Evolutionary conservation across 140 eudicot species (phyloP).

Genomic region (Stevia rebaudiana): DNA sequence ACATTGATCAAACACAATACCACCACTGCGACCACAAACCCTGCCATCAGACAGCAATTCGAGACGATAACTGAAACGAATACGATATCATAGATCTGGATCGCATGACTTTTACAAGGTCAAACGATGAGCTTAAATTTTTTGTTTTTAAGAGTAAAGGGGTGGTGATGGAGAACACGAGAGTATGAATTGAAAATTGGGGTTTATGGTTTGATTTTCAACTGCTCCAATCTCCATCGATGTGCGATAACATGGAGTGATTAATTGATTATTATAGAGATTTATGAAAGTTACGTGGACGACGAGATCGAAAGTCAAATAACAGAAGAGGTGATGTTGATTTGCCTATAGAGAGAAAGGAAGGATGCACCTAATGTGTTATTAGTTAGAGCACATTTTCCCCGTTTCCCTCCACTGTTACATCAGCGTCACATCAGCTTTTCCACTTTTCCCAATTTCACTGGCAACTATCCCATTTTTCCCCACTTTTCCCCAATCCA

Average conservation of each 20-base stretch:
- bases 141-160: neutral
- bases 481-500: no score
- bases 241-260: conserved; percentile 17
- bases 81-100: conserved; percentile 30
- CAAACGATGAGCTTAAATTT: conserved; percentile 5
- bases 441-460: no score
- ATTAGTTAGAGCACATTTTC: no score
- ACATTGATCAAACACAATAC: conserved; percentile 22
- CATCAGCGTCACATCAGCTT: no score
- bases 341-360: no score
- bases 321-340: neutral
- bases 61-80: conserved; percentile 13
- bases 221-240: conserved; percentile 19
- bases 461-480: no score
- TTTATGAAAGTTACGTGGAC: conserved; percentile 13
- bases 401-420: no score
- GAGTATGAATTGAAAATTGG: conserved; percentile 26
- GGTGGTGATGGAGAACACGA: conserved; percentile 10
- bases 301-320: conserved; percentile 22
- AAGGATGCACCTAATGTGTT: no score
- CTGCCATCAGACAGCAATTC: conserved; percentile 30
- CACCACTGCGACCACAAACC: conserved; percentile 12
- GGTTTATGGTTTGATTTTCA: conserved; percentile 3
- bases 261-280: conserved; percentile 23
- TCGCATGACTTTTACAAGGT: conserved; percentile 31